phyloP scores from a whole-genome alignment of 1,284 basidiomycete species.

The Ganoderma resinaceum region DNA sequence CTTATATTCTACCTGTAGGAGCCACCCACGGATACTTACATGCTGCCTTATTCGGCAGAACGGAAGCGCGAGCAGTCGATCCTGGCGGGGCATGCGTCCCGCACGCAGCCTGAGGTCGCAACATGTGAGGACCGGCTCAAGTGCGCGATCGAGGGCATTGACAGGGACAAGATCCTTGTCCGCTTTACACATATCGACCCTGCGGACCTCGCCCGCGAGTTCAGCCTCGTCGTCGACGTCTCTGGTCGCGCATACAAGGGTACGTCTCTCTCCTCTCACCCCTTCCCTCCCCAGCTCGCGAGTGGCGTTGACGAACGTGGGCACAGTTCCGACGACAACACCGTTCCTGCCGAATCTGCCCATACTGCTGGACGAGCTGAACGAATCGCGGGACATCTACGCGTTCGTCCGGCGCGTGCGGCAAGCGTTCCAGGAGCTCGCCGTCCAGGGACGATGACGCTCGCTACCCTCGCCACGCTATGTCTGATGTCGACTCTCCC shows the following conservation, averaged over 20 bases:
- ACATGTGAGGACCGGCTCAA: constrained; percentile 66
- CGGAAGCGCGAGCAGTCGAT: constrained; percentile 71
- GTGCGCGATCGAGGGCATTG: constrained; percentile 78
- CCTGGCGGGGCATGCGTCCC: constrained; percentile 64
- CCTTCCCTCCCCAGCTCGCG: too few species aligned
- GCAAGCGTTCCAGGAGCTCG: constrained; percentile 45
- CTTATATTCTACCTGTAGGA: background rate
- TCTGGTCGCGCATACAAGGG: constrained; percentile 70
- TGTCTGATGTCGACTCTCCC: background rate
- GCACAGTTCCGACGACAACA: constrained; percentile 70
- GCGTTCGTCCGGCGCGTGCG: constrained; percentile 67
- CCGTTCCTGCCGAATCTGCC: constrained; percentile 69
- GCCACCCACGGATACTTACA: background rate
- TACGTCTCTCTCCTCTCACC: constrained; percentile 40
- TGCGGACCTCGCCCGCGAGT: constrained; percentile 63
- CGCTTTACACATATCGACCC: constrained; percentile 75
- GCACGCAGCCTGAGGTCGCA: constrained; percentile 61
- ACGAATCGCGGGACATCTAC: constrained; percentile 67
- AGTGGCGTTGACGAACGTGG: background rate
- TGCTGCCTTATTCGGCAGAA: constrained; percentile 48
- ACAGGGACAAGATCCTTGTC: constrained; percentile 74
- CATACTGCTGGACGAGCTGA: constrained; percentile 68
- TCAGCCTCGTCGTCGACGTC: constrained; percentile 80
- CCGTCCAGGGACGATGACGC: constrained; percentile 28
- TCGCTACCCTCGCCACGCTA: background rate